Percentiles rank a stretch among this genome's conserved stretches.
Conservation (phyloP, 1,284 basidiomycete species). For the Schizophyllum commune region DNA sequence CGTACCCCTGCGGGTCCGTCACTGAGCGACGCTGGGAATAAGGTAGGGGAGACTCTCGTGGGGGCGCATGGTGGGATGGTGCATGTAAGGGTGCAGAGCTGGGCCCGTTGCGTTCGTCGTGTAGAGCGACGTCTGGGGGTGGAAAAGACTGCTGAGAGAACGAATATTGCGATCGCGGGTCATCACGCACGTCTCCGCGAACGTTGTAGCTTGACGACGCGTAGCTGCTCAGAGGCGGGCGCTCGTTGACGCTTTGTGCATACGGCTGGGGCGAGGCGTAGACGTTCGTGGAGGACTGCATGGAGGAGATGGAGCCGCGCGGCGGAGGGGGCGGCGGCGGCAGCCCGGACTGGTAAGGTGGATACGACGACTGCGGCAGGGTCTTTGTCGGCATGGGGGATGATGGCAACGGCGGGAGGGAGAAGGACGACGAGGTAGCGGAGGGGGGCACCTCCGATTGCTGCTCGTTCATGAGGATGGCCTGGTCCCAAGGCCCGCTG, state of each 20-base stretch:
- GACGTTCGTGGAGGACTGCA: constrained; percentile 17
- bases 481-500: constrained; percentile 46
- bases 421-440: constrained; percentile 27
- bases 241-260: constrained; percentile 16
- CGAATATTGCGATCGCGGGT: constrained; percentile 25
- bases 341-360: constrained; percentile 2
- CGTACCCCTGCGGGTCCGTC: constrained; percentile 12
- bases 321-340: constrained; percentile 10
- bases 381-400: constrained; percentile 15
- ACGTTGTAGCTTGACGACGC: constrained; percentile 16
- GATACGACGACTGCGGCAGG: constrained; percentile 27
- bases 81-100: constrained; percentile 16
- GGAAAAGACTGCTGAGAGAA: constrained; percentile 25
- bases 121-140: constrained; percentile 19
- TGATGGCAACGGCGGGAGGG: constrained; percentile 30
- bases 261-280: constrained; percentile 18
- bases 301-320: constrained; percentile 15
- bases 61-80: constrained; percentile 19
- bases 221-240: constrained; percentile 16
- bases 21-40: constrained; percentile 19
- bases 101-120: constrained; percentile 20
- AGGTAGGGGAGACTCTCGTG: constrained; percentile 4
- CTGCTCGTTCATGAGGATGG: constrained; percentile 46
- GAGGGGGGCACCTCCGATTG: constrained; percentile 28
- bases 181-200: constrained; percentile 18